Base-by-base conservation (phyloP, 805 yeast genomes). In the Saturnispora serradocipensis region DNA sequence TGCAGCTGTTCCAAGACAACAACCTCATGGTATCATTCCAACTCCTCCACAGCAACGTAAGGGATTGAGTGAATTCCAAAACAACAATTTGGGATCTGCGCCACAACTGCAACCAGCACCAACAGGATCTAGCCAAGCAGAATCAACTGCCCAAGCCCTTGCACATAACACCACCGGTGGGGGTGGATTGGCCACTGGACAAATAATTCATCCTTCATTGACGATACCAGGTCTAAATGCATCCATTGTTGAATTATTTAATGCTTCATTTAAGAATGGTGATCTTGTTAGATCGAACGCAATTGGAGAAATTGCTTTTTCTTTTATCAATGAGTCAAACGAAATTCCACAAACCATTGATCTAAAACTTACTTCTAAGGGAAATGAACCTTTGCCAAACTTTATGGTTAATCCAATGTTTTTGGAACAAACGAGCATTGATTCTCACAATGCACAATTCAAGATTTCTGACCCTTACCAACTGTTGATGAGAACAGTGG, bases 221-320 rank as follows among this genome's bases (percentile, higher is more conserved):
- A 68, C 76, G 13, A 63, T 66, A 44, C 76, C 80, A n/a, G 95
- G 93, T 2, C 71, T 91, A 58, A 87, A 84, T 59, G 82, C 90
- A 3, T 84, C 95, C 45, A 72, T 89, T 56, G 90, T 93, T n/a
- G 98, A 91, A 69, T 81, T 86, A 11, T 73, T 88, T 56, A 83
- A 81, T 62, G 96, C 88, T 5, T 74, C 77, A 18, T 82, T 82
- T 66, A 80, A 77, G 56, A 87, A 83, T 61, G 96, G 95, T 18
- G 67, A 68, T 43, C 69, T 82, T 36, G 65, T 67, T 11, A 75
- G 78, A 35, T 77, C 88, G 7, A 81, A 83, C 61, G 74, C 83
- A 11, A 75, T 84, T 51, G 97, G 98, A 49, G 97, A 91, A 68
- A 73, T 90, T 58, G 96, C 96, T 0, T 78, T 89, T 64, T 84